Percentiles rank a stretch among this genome's conserved stretches.
Conservation (phyloP, 2,329 filamentous ascomycete species). For the Colletotrichum falcatum region DNA sequence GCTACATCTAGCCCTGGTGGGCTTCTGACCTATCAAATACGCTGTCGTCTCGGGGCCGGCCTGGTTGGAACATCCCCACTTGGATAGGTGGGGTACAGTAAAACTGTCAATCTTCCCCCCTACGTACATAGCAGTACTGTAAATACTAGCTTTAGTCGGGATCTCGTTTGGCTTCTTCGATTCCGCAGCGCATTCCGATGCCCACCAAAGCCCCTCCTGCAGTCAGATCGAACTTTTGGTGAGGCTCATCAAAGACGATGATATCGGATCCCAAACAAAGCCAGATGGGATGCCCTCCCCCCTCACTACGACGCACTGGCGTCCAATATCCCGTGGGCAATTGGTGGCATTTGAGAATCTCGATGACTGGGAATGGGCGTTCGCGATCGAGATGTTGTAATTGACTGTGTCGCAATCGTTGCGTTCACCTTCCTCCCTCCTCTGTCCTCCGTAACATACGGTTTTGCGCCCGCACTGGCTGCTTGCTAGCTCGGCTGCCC, state of each 20-base stretch:
- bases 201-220: slow-evolving; percentile 19
- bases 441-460: slow-evolving; percentile 41
- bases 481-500: neutral
- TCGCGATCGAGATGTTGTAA: slow-evolving; percentile 41
- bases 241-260: slow-evolving; percentile 33
- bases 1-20: neutral
- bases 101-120: slow-evolving; percentile 13
- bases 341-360: slow-evolving; percentile 40
- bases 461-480: slow-evolving; percentile 3
- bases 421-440: neutral
- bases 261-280: slow-evolving; percentile 37
- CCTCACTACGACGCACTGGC: slow-evolving; percentile 31
- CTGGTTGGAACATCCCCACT: neutral
- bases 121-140: too few species aligned
- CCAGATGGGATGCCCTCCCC: slow-evolving; percentile 27
- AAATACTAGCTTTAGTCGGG: slow-evolving; percentile 16
- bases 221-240: slow-evolving; percentile 26
- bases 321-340: slow-evolving; percentile 22
- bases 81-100: neutral
- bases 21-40: neutral
- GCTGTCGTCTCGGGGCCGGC: neutral
- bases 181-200: slow-evolving; percentile 34
- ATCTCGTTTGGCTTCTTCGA: slow-evolving; percentile 34
- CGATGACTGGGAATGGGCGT: slow-evolving; percentile 40
- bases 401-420: slow-evolving; percentile 27